Base-by-base conservation (phyloP, 208 protist species). In the Crithidia brevicula region DNA sequence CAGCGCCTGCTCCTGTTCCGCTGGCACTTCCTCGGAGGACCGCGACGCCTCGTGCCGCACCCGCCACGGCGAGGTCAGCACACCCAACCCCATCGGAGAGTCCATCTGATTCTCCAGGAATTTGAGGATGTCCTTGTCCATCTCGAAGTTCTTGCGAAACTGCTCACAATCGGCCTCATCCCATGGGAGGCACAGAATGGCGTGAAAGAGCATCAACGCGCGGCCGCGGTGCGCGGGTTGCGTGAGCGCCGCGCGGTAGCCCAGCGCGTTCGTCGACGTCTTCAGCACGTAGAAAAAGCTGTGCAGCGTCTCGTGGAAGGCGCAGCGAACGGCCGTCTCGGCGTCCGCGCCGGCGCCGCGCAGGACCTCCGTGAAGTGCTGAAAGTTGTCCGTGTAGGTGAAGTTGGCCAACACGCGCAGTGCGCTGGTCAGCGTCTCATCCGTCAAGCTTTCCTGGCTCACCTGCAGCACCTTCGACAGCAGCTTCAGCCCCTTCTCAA, bases 151-250 rank as follows among this genome's bases (percentile, higher is more conserved):
- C 31, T 36, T 62, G 36, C 63, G 82, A 66, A 94, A 86, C 25
- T 91, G 58, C 25, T 93, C 91, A 49, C 88, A 89, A 65, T 96
- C 91, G 15, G 83, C 70, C 20, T 77, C 76, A 46, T 96, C 91
- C 85, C 86, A 96, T 31, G 91, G 88, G 43, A 91, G 80, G 67
- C 88, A 96, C 52, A 94, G 64, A 36, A 96, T 83, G 22, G 79
- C 78, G 33, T 94, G 77, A 38, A 94, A 74, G 23, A 81, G 67
- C 78, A 94, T 83, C 22, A 74, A 80, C 13, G 75, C 80, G 1
- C 68, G 46, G 4, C 91, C 88, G 50, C 83, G 64, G 16, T 68
- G 42, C 0, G 85, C 84, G 22, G 62, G 50, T 49, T 79, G 71
- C 28, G 77, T 86, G 22, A 94, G 72, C 16, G 82, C 74, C 4